Evolutionary conservation across 345 rosid species (phyloP).

Genomic region (Alliaria petiolata): DNA sequence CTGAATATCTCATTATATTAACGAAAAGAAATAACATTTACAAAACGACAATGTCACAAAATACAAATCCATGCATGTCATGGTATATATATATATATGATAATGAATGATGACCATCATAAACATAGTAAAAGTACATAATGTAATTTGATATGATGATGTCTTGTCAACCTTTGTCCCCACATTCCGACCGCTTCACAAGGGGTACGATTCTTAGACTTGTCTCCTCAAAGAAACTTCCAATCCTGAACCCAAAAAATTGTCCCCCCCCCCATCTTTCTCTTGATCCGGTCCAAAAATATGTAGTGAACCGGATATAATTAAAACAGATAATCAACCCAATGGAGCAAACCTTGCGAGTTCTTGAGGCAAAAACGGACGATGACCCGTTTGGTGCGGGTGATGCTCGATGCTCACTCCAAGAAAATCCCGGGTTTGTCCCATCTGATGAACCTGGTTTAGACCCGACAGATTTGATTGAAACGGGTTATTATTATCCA

Average conservation of each 20-base stretch:
- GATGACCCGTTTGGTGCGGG: conserved; percentile 38
- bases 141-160: conserved; percentile 8
- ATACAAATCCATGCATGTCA: conserved; percentile 27
- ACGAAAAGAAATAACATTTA: conserved; percentile 14
- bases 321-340: conserved; percentile 29
- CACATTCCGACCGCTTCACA: conserved; percentile 27
- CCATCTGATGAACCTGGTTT: conserved; percentile 39
- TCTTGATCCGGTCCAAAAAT: not conserved
- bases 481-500: conserved; percentile 16
- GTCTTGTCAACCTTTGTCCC: conserved; percentile 32
- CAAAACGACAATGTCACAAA: conserved; percentile 23
- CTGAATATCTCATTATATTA: not conserved
- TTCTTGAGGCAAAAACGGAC: conserved; percentile 54
- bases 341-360: conserved; percentile 70
- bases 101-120: not conserved
- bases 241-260: conserved; percentile 23
- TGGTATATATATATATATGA: not conserved
- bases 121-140: conserved; percentile 23
- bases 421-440: conserved; percentile 75
- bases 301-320: not conserved
- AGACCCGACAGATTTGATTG: conserved; percentile 29
- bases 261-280: not conserved
- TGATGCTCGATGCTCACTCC: conserved; percentile 56
- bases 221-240: conserved; percentile 41
- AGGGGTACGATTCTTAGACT: conserved; percentile 21